A percentile compares a stretch with the other conserved stretches of the same genome.
Conservation (phyloP, 805 yeast species). For the Lipomyces japonicus region DNA sequence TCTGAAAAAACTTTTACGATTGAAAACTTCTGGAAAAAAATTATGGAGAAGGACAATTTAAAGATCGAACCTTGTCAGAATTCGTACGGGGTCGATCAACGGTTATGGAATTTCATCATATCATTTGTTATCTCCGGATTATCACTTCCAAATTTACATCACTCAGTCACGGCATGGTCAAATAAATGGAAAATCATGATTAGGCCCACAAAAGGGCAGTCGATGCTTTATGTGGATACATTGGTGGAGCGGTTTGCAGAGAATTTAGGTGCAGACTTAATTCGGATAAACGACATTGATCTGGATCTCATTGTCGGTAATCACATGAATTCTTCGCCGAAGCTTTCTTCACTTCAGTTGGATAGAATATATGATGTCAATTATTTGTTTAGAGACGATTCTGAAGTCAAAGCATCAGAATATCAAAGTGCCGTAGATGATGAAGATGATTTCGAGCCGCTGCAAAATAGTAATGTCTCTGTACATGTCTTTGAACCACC, state of each 20-base stretch:
- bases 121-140: slow-evolving; percentile 6
- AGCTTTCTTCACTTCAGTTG: slow-evolving; percentile 1
- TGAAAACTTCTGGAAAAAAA: neutral
- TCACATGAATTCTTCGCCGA: slow-evolving; percentile 2
- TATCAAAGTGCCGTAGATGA: no score
- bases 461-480: neutral
- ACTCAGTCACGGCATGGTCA: slow-evolving; percentile 11
- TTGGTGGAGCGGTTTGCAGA: slow-evolving; percentile 15
- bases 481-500: neutral
- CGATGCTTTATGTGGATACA: slow-evolving; percentile 20
- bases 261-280: slow-evolving; percentile 15
- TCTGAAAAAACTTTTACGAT: slow-evolving; percentile 1
- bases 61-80: neutral
- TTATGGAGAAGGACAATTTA: neutral
- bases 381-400: slow-evolving; percentile 4
- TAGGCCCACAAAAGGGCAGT: slow-evolving; percentile 20
- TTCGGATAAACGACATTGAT: slow-evolving; percentile 18
- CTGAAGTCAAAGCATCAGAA: neutral
- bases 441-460: neutral
- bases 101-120: slow-evolving; percentile 13
- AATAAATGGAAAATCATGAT: slow-evolving; percentile 11
- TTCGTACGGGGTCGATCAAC: slow-evolving; percentile 12
- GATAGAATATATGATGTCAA: slow-evolving; percentile 9
- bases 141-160: slow-evolving; percentile 1
- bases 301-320: slow-evolving; percentile 15